Evolutionary conservation across 352 stramenopile genomes (phyloP).

Genomic region (Thalassiosira mediterranea): DNA sequence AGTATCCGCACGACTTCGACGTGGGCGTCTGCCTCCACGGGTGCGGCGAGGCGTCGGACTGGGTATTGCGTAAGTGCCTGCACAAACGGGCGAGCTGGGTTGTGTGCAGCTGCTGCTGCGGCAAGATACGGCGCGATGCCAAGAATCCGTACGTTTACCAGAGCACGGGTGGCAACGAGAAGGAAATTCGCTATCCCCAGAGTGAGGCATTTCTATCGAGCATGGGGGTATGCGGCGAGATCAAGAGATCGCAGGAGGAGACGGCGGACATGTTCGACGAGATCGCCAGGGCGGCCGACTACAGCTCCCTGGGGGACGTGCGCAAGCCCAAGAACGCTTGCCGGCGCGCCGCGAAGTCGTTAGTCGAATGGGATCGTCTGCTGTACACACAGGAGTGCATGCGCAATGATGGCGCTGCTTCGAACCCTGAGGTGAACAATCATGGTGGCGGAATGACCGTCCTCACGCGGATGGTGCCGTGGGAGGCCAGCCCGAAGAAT

Average conservation of each 20-base stretch:
- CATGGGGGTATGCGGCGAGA: no score
- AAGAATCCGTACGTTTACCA: slow-evolving; percentile 72
- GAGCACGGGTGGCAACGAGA: slow-evolving; percentile 56
- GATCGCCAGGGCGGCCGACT: slow-evolving; percentile 71
- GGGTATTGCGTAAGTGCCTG: slow-evolving; percentile 50
- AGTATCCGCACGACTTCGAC: slow-evolving; percentile 49
- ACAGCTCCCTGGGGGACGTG: slow-evolving; percentile 50
- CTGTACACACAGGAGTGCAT: slow-evolving; percentile 51
- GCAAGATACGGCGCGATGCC: slow-evolving; percentile 50
- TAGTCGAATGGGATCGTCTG: slow-evolving; percentile 71
- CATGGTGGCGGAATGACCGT: slow-evolving; percentile 12
- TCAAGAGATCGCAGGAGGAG: not conserved
- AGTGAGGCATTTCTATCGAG: slow-evolving; percentile 36
- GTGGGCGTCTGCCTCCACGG: slow-evolving; percentile 67
- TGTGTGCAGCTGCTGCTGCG: slow-evolving; percentile 70
- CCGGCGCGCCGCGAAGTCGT: slow-evolving; percentile 63
- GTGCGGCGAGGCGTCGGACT: slow-evolving; percentile 73
- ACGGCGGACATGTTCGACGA: slow-evolving; percentile 60
- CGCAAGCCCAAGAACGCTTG: slow-evolving; percentile 54
- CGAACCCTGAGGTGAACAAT: no score
- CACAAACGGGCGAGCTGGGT: slow-evolving; percentile 44
- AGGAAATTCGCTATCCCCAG: slow-evolving; percentile 66
- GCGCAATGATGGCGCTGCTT: slow-evolving; percentile 19
- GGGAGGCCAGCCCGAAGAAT: slow-evolving; percentile 69
- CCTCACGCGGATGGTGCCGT: slow-evolving; percentile 67